Evolutionary conservation across 345 rosid genomes (phyloP).

Genomic region (Stellera chamaejasme): DNA sequence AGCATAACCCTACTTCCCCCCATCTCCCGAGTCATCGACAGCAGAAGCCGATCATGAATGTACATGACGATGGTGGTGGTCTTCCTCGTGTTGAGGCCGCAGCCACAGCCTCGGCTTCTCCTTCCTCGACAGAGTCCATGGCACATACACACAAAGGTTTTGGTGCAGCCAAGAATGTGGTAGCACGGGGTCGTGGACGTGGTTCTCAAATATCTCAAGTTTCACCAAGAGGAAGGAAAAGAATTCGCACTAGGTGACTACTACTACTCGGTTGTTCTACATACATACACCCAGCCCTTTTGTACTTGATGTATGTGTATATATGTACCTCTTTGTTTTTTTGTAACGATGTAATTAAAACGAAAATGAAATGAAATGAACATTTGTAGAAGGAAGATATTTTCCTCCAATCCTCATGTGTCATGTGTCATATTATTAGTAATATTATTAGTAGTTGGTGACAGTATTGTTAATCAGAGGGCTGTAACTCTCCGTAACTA

Average conservation of each 20-base stretch:
- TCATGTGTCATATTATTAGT: too few species aligned
- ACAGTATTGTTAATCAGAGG: too few species aligned
- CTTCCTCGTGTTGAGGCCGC: conserved; percentile 13
- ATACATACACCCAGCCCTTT: background rate
- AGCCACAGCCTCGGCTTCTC: conserved; percentile 24
- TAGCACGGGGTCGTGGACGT: conserved; percentile 3
- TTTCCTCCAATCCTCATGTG: too few species aligned
- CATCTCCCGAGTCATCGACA: conserved; percentile 24
- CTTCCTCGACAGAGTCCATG: conserved; percentile 33
- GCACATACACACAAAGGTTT: conserved; percentile 19
- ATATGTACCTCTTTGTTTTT: background rate
- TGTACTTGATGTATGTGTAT: conserved; percentile 7
- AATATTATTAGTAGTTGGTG: too few species aligned
- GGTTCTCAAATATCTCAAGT: conserved; percentile 18
- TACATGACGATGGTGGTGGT: conserved; percentile 12
- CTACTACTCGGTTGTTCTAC: background rate
- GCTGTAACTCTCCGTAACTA: too few species aligned
- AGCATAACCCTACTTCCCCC: conserved; percentile 27
- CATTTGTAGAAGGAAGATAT: too few species aligned
- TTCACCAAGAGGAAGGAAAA: conserved; percentile 38
- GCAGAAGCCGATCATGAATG: conserved; percentile 14
- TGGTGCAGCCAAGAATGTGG: conserved; percentile 24
- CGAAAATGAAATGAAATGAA: too few species aligned
- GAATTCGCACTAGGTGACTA: conserved; percentile 19
- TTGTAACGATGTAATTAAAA: too few species aligned